A percentile compares a stretch with the other conserved stretches of the same genome.
phyloP scores from a whole-genome alignment of 805 yeast genomes.

The Saccharomycopsis vini region DNA sequence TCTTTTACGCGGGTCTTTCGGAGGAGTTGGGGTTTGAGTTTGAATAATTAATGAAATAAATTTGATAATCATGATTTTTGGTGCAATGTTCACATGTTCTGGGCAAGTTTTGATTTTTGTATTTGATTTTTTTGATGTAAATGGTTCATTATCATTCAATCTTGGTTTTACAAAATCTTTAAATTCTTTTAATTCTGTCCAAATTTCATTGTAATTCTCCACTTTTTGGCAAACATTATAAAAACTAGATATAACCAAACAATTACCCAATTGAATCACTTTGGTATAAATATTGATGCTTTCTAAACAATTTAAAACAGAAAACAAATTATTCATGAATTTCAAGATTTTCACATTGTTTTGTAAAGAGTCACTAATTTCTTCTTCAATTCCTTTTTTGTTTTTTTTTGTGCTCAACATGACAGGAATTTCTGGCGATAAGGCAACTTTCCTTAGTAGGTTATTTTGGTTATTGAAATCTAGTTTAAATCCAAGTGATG shows the following conservation, averaged over 20 bases:
- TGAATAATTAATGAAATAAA: constrained; percentile 54
- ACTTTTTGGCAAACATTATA: constrained; percentile 3
- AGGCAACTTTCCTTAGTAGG: too few species aligned
- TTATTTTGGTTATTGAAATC: too few species aligned
- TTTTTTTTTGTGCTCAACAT: too few species aligned
- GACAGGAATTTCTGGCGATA: too few species aligned
- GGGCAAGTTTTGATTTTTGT: too few species aligned
- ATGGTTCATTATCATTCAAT: too few species aligned
- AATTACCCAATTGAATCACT: neutral
- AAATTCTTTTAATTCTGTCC: constrained; percentile 2
- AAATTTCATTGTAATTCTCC: constrained; percentile 1
- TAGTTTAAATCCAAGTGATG: too few species aligned
- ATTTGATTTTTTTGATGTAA: too few species aligned
- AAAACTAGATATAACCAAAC: neutral
- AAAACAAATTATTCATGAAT: neutral
- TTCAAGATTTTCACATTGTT: neutral
- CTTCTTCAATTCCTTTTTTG: too few species aligned
- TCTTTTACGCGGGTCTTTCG: constrained; percentile 22
- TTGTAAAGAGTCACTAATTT: too few species aligned
- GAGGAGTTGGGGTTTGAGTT: constrained; percentile 37
- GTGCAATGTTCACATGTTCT: too few species aligned
- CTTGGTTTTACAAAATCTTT: too few species aligned
- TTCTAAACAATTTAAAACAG: constrained; percentile 1
- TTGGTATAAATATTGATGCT: neutral
- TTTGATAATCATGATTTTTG: constrained; percentile 47